Percentiles rank a stretch among this genome's conserved stretches.
Conservation (phyloP, 169 alveolate species). For the Plasmodium cynomolgi region DNA sequence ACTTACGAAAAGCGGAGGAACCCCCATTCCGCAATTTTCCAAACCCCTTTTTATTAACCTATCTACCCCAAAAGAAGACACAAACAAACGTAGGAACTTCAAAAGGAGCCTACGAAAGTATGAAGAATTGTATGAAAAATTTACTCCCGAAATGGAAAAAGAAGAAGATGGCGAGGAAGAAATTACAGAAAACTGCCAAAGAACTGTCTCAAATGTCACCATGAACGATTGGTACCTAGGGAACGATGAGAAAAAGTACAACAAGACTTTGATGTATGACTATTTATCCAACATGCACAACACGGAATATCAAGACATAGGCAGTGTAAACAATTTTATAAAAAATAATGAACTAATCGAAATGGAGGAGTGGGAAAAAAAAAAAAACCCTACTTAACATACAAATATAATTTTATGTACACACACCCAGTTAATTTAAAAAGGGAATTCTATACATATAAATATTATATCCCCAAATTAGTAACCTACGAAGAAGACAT, state of each 20-base stretch:
- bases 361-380: slow-evolving; percentile 42
- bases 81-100: slow-evolving; percentile 4
- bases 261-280: slow-evolving; percentile 51
- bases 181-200: neutral
- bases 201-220: neutral
- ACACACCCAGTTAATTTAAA: slow-evolving; percentile 15
- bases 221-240: slow-evolving; percentile 53
- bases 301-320: slow-evolving; percentile 46
- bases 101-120: slow-evolving; percentile 35
- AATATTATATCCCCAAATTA: slow-evolving; percentile 62
- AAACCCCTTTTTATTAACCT: slow-evolving; percentile 10
- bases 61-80: neutral
- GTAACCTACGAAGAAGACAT: slow-evolving; percentile 72
- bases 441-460: slow-evolving; percentile 24
- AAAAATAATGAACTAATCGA: slow-evolving; percentile 65
- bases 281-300: slow-evolving; percentile 63
- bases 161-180: slow-evolving; percentile 3
- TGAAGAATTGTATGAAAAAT: slow-evolving; percentile 67
- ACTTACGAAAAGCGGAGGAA: neutral
- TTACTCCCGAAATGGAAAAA: slow-evolving; percentile 25
- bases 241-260: slow-evolving; percentile 39
- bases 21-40: neutral
- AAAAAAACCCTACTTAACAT: slow-evolving; percentile 35
- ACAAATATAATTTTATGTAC: slow-evolving; percentile 49
- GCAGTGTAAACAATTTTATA: slow-evolving; percentile 56